Evolutionary conservation across 306 rosid species (phyloP).

Genomic region (Oxytropis ochrocephala): DNA sequence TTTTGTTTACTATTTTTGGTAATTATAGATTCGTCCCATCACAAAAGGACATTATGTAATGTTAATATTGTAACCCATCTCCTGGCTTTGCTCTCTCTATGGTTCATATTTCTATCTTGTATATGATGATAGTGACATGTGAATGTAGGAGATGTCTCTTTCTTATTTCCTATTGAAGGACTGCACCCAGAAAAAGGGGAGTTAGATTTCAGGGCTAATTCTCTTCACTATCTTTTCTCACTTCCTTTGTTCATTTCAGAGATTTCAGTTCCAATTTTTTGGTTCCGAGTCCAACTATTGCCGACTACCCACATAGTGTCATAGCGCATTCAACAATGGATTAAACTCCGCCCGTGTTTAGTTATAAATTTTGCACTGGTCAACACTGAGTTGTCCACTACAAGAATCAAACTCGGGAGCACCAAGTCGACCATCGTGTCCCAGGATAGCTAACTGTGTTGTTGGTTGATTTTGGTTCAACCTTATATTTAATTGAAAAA

Average conservation of each 20-base stretch:
- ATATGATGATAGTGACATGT: slow-evolving; percentile 46
- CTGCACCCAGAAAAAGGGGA: slow-evolving; percentile 78
- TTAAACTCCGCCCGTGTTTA: too few species aligned
- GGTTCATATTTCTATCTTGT: neutral
- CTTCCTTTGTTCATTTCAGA: neutral
- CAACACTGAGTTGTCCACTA: too few species aligned
- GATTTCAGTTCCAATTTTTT: neutral
- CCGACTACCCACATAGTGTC: too few species aligned
- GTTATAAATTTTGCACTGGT: too few species aligned
- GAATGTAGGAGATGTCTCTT: slow-evolving; percentile 47
- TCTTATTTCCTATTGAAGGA: slow-evolving; percentile 58
- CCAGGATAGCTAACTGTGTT: too few species aligned
- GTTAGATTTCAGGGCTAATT: slow-evolving; percentile 42
- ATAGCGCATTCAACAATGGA: too few species aligned
- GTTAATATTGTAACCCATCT: slow-evolving; percentile 21
- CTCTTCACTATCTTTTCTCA: slow-evolving; percentile 45
- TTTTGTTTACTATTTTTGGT: slow-evolving; percentile 39
- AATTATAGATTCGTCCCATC: slow-evolving; percentile 72
- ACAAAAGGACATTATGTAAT: slow-evolving; percentile 27
- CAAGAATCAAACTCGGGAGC: too few species aligned
- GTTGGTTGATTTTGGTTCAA: too few species aligned
- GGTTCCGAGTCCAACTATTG: too few species aligned
- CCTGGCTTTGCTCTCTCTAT: slow-evolving; percentile 15
- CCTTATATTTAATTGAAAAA: too few species aligned
- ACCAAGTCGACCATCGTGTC: too few species aligned